phyloP scores from a whole-genome alignment of 2,329 filamentous ascomycete genomes.

The Endothia cerciana region DNA sequence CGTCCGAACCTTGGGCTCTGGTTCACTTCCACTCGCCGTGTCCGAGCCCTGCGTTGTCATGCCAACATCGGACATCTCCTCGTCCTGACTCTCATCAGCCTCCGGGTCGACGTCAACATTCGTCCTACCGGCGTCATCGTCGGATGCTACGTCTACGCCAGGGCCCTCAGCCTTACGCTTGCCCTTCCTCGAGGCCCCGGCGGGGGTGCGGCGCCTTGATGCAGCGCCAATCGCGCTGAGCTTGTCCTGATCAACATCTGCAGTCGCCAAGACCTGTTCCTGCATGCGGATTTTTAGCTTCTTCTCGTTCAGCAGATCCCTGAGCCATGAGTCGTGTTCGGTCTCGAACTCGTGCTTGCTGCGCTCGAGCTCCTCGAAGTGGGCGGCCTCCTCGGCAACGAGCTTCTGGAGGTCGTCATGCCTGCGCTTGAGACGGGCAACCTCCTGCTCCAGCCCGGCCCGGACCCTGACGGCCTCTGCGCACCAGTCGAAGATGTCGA shows the following conservation, averaged over 20 bases:
- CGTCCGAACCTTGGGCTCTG: not conserved
- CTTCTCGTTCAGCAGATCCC: conserved; percentile 74
- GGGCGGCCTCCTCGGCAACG: conserved; percentile 61
- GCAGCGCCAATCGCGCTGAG: conserved; percentile 9
- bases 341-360: conserved; percentile 70
- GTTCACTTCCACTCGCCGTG: conserved; percentile 25
- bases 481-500: conserved; percentile 74
- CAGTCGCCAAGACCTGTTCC: conserved; percentile 60
- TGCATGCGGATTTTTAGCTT: conserved; percentile 79
- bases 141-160: conserved; percentile 5
- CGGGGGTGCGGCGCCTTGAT: conserved; percentile 2
- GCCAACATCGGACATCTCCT: conserved; percentile 11
- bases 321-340: conserved; percentile 70
- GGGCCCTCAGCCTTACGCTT: conserved; percentile 25
- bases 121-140: conserved; percentile 18
- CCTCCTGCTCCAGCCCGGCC: conserved; percentile 47
- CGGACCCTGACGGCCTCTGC: conserved; percentile 58
- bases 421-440: conserved; percentile 47
- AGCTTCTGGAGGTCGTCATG: conserved; percentile 55
- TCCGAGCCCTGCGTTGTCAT: conserved; percentile 22
- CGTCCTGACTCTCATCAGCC: conserved; percentile 15
- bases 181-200: conserved; percentile 19
- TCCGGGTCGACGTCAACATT: conserved; percentile 22
- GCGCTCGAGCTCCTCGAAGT: conserved; percentile 68
- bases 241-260: conserved; percentile 37